A percentile compares a stretch with the other conserved stretches of the same genome.
Evolutionary conservation across 2,329 filamentous ascomycete genomes (phyloP).

Genomic region (Colletotrichum brevisporum): DNA sequence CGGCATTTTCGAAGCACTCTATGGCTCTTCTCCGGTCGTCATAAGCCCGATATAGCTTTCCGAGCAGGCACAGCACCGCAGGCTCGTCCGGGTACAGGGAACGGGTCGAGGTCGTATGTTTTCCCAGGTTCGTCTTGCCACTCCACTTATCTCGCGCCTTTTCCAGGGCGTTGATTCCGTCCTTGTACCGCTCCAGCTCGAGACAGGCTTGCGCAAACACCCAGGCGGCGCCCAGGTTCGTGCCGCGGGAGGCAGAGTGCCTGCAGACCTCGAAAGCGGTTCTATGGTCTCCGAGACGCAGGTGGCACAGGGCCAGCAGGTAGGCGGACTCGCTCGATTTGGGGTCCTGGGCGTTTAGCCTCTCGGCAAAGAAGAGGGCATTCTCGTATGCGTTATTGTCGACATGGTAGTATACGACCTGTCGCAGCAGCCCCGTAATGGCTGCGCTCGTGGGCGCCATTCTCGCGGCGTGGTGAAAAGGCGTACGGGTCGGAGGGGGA

Average conservation of each 20-base stretch:
- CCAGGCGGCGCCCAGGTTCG: conserved; percentile 89
- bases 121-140: conserved; percentile 82
- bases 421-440: conserved; percentile 68
- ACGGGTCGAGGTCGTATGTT: conserved; percentile 83
- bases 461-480: conserved; percentile 38
- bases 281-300: conserved; percentile 85
- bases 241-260: conserved; percentile 76
- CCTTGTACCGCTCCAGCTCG: conserved; percentile 81
- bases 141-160: conserved; percentile 84
- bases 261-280: conserved; percentile 89
- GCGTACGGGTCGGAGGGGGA: conserved; percentile 20
- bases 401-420: conserved; percentile 78
- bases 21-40: conserved; percentile 88
- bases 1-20: conserved; percentile 86
- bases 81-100: conserved; percentile 86
- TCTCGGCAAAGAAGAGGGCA: conserved; percentile 92
- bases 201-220: conserved; percentile 93
- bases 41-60: conserved; percentile 87
- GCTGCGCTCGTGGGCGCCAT: conserved; percentile 69
- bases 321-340: conserved; percentile 85
- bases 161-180: conserved; percentile 88
- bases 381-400: conserved; percentile 93
- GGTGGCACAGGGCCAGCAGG: conserved; percentile 86
- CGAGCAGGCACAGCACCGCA: conserved; percentile 85
- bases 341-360: conserved; percentile 86